A percentile compares a stretch with the other conserved stretches of the same genome.
Evolutionary conservation across 192 early-diverging fungal species (phyloP).

Genomic region (Glomus cerebriforme): DNA sequence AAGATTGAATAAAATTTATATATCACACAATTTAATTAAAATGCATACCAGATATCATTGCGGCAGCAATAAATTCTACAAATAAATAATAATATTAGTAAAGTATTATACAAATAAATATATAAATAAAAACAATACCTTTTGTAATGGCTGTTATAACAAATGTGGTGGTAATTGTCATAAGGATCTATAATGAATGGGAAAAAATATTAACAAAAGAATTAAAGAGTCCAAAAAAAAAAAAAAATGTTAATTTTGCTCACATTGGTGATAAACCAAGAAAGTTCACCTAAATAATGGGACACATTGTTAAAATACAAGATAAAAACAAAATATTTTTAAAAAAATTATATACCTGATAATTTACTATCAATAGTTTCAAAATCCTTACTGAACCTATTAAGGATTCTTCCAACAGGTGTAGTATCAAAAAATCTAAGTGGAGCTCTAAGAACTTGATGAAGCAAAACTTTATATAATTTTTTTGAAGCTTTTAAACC

Average conservation of each 20-base stretch:
- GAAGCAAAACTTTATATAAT: slow-evolving; percentile 59
- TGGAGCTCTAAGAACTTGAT: slow-evolving; percentile 63
- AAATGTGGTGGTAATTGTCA: slow-evolving; percentile 57
- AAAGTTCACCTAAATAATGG: slow-evolving; percentile 31
- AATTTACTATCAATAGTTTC: slow-evolving; percentile 72
- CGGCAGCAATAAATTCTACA: background rate
- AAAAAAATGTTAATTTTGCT: background rate
- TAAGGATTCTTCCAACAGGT: slow-evolving; percentile 80
- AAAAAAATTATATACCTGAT: slow-evolving; percentile 39
- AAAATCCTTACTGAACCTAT: slow-evolving; percentile 88
- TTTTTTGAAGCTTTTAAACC: slow-evolving; percentile 57
- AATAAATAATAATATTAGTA: background rate
- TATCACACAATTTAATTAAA: too few species aligned
- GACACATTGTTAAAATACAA: background rate
- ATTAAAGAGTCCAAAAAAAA: background rate
- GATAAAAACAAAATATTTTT: background rate
- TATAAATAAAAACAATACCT: slow-evolving; percentile 64
- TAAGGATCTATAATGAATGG: background rate
- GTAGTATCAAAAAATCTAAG: slow-evolving; percentile 90
- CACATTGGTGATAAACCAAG: slow-evolving; percentile 52
- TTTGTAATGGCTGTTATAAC: slow-evolving; percentile 70
- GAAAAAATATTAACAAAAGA: background rate
- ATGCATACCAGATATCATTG: background rate
- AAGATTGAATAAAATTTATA: background rate
- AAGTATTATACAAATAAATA: background rate